These are phyloP conservation scores for Epicoccum nigrum DNA, from an alignment of 2,329 filamentous ascomycete genomes.

Conservation along the genomic window DNA sequence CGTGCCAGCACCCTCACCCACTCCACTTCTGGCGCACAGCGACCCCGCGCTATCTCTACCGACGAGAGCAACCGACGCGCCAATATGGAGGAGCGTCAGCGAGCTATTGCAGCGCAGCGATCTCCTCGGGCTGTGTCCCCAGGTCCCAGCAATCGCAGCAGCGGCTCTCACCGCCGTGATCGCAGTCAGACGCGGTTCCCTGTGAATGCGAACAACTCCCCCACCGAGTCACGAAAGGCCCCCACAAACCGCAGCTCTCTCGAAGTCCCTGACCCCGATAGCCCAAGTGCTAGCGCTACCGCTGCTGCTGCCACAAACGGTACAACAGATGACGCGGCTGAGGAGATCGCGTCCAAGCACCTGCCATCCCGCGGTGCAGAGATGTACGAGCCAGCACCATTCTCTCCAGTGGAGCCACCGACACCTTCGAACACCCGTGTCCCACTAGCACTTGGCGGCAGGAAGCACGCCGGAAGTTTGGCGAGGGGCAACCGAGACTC, in stretches of 20 bases:
- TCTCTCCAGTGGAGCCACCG: slow-evolving; percentile 35
- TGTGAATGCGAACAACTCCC: slow-evolving; percentile 65
- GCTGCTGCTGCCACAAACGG: slow-evolving; percentile 44
- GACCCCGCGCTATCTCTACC: slow-evolving; percentile 86
- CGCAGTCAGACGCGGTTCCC: slow-evolving; percentile 85
- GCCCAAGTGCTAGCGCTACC: slow-evolving; percentile 43
- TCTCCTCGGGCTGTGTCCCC: slow-evolving; percentile 75
- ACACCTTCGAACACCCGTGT: slow-evolving; percentile 44
- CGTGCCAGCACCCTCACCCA: slow-evolving; percentile 75
- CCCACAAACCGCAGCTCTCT: slow-evolving; percentile 69
- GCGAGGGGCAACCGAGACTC: slow-evolving; percentile 47
- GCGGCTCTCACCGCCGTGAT: slow-evolving; percentile 66
- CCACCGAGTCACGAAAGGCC: slow-evolving; percentile 59
- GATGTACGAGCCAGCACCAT: slow-evolving; percentile 12
- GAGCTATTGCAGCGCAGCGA: slow-evolving; percentile 71
- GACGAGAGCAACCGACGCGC: slow-evolving; percentile 95
- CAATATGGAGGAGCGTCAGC: slow-evolving; percentile 90
- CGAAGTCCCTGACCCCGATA: slow-evolving; percentile 73
- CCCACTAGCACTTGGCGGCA: slow-evolving; percentile 29
- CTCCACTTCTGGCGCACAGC: slow-evolving; percentile 63
- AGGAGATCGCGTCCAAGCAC: slow-evolving; percentile 7
- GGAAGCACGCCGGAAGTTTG: slow-evolving; percentile 45
- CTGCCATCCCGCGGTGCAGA: slow-evolving; percentile 11
- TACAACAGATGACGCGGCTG: slow-evolving; percentile 37
- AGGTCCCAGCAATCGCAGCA: slow-evolving; percentile 60